Percentiles rank a stretch among this genome's conserved stretches.
phyloP scores from a whole-genome alignment of 148 eudicot genomes.

The Arbutus unedo region DNA sequence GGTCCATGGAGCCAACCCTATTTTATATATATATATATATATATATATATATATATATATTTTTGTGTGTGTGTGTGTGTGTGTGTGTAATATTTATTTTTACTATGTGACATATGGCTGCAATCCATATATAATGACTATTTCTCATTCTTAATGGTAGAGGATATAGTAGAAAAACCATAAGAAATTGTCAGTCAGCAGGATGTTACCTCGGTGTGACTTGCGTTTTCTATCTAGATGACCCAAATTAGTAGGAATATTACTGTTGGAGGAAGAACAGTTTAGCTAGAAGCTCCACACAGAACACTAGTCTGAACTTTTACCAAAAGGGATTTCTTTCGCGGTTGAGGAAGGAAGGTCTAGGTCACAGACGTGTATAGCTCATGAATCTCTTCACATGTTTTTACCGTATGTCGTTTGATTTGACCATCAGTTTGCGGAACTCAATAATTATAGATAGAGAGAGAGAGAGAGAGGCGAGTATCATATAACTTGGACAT shows the following conservation, averaged over 20 bases:
- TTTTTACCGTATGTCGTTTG: not conserved
- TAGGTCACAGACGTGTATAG: no score
- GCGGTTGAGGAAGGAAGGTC: no score
- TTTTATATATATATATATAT: not conserved
- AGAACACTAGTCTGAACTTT: no score
- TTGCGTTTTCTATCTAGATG: no score
- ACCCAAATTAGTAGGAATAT: no score
- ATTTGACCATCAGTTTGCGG: not conserved
- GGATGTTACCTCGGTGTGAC: no score
- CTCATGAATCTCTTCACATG: not conserved
- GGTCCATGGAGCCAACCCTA: no score
- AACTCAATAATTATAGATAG: not conserved
- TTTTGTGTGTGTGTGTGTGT: no score
- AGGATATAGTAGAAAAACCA: not conserved
- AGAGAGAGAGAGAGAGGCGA: not conserved
- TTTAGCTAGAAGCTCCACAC: no score
- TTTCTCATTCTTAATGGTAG: not conserved
- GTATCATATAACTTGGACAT: not conserved
- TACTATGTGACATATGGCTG: not conserved
- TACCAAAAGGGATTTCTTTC: no score
- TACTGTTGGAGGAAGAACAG: no score
- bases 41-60: no score
- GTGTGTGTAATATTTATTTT: not conserved
- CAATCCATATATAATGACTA: not conserved
- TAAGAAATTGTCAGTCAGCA: not conserved